phyloP scores from a whole-genome alignment of 257 asterid genomes.

The Petunia axillaris region DNA sequence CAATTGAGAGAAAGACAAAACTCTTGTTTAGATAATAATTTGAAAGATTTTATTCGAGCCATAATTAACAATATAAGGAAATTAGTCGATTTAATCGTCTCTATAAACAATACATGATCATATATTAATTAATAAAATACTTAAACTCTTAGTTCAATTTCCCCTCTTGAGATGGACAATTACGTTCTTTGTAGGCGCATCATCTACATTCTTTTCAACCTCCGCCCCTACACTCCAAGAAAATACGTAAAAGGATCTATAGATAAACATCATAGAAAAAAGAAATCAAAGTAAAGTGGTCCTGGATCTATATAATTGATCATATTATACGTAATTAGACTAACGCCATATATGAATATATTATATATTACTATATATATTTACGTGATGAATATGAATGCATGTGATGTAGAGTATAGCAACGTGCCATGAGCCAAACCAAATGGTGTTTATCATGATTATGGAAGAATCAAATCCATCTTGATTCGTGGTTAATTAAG shows the following conservation, averaged over 20 bases:
- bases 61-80: no score
- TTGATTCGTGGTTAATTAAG: conserved; percentile 12
- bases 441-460: conserved; percentile 5
- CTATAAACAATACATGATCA: no score
- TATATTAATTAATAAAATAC: no score
- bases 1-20: background rate
- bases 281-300: background rate
- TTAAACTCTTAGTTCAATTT: no score
- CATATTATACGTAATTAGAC: background rate
- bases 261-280: background rate
- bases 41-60: no score
- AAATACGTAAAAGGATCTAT: background rate
- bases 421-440: conserved; percentile 15
- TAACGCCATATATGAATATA: background rate
- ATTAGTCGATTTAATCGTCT: no score
- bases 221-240: background rate
- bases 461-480: conserved; percentile 14
- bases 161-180: no score
- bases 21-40: background rate
- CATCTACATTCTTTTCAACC: background rate
- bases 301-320: background rate
- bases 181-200: background rate
- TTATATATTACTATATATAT: no score
- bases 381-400: background rate
- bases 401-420: conserved; percentile 4